These are phyloP conservation scores for Talaromyces albobiverticillius DNA, from an alignment of 2,329 filamentous ascomycete species.

Conservation along the genomic window DNA sequence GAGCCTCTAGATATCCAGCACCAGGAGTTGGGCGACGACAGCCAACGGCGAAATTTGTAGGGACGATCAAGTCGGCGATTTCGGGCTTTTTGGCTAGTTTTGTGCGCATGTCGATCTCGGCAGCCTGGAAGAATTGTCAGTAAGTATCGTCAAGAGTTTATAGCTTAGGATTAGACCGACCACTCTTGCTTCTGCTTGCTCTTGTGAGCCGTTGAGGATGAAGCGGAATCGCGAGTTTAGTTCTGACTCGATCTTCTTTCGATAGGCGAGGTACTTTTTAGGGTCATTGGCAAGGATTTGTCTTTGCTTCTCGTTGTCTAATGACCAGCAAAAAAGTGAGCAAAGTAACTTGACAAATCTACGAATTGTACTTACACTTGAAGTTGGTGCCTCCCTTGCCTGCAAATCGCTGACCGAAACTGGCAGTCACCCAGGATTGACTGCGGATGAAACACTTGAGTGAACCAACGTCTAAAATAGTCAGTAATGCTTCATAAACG, in stretches of 20 bases:
- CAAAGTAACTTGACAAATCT: no score
- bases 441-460: neutral
- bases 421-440: slow-evolving; percentile 9
- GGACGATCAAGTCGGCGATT: slow-evolving; percentile 10
- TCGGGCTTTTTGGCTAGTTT: slow-evolving; percentile 14
- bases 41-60: slow-evolving; percentile 6
- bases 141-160: no score
- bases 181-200: slow-evolving; percentile 38
- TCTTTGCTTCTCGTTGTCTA: slow-evolving; percentile 15
- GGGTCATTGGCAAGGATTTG: slow-evolving; percentile 20
- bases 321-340: neutral
- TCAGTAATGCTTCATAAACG: neutral
- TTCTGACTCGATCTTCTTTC: slow-evolving; percentile 27
- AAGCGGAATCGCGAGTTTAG: slow-evolving; percentile 24
- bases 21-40: slow-evolving; percentile 29
- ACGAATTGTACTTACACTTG: slow-evolving; percentile 15
- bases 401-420: slow-evolving; percentile 19
- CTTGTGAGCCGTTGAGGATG: slow-evolving; percentile 41
- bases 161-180: slow-evolving; percentile 14
- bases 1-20: slow-evolving; percentile 56
- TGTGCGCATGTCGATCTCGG: slow-evolving; percentile 17
- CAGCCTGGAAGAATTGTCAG: slow-evolving; percentile 4
- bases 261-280: slow-evolving; percentile 22
- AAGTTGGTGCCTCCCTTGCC: slow-evolving; percentile 22
- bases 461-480: neutral